Base-by-base conservation (phyloP, 1,284 basidiomycete species). In the Sporisorium scitamineum region DNA sequence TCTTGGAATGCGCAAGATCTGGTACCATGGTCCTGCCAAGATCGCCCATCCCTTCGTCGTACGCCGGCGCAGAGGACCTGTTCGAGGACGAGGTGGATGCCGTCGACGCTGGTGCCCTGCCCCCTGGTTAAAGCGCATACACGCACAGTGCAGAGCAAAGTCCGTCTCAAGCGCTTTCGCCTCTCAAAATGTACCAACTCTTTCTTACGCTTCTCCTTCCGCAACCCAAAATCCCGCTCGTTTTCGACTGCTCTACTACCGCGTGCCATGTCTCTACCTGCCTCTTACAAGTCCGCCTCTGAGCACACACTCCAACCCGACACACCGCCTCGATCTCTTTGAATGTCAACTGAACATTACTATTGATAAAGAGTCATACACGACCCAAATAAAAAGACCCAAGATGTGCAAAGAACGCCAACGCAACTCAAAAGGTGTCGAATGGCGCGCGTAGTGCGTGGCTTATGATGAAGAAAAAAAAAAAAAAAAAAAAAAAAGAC, bases 1-100 rank as follows among this genome's bases (percentile, higher is more conserved):
- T 99, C 61, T 89, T 99, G 58, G 96, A 98, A 87, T 92, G 93
- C 51, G 94, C 95, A 22, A 88, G 95, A 57, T 95, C 94, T 47
- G 95, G 81, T 32, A 84, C 84, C 5, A 85, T 85, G 83, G 84
- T 84, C 4, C 71, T 85, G 24, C 83, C 84, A 11, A 78, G 83
- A 22, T 78, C 78, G 29, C 83, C 83, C 20, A 84, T 84, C 54
- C 70, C 80, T 44, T 79, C 76, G 29, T 73, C 76, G 10, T 84
- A 83, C 64, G 65, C 79, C 8, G 77, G 82, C 18, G 60, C 64
- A 0, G 78, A 79, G 18, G 80, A 84, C 31, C 59, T 71, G 20
- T 72, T 69, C 18, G 78, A 78, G 27, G 78, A 81, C 18, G 80
- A 84, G 37, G 51, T 65, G n/a, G 71, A 64, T 34, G 80, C 69